Base-by-base conservation (phyloP, 768 basidiomycete genomes). In the Pleurotus giganteus region DNA sequence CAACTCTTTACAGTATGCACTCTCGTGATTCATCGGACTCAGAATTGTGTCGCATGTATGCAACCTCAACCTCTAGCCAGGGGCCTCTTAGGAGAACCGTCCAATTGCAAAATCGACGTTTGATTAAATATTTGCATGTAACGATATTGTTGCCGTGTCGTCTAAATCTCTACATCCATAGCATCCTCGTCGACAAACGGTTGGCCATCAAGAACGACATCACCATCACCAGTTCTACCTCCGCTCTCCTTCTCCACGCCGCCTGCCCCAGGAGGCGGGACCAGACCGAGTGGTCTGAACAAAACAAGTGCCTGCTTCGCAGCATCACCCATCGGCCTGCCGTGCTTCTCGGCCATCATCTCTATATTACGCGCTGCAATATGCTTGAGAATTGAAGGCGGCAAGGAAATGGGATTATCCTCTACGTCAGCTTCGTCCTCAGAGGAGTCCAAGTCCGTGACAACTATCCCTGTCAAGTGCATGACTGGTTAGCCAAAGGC, bases 391-490 rank as follows among this genome's bases (percentile, higher is more conserved):
- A 70, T 28, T 81, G 64, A 5, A 57, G 3, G 83, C 77, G 51
- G 86, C 74, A 11, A 71, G 56, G 44, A 79, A 55, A 47, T 67
- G 36, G 60, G 41, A 12, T 68, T 61, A n/a, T 63, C 70, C 29
- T 72, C 68, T 43, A 68, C 64, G 13, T 74, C 74, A 56, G 74
- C 70, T 44, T 78, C 74, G 52, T 73, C 69, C n/a, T 75, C 73
- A 19, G 77, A 82, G 11, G 71, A 72, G 42, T 82, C 80, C 26
- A 86, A 69, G 61, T 82, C 77, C 19, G 84, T 85, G 29, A 88
- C 75, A 26, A 88, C 74, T 58, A 88, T 85, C 36, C 85, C 86
- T 86, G 64, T 7, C n/a, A 44, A 24, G 53, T 52, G 42, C 58
- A 17, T 41, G n/a, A 11, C 5, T 44, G 31, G n/a, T 41, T 23